Conservation (phyloP, 2,329 filamentous ascomycete genomes). For the Aspergillus calidoustus region DNA sequence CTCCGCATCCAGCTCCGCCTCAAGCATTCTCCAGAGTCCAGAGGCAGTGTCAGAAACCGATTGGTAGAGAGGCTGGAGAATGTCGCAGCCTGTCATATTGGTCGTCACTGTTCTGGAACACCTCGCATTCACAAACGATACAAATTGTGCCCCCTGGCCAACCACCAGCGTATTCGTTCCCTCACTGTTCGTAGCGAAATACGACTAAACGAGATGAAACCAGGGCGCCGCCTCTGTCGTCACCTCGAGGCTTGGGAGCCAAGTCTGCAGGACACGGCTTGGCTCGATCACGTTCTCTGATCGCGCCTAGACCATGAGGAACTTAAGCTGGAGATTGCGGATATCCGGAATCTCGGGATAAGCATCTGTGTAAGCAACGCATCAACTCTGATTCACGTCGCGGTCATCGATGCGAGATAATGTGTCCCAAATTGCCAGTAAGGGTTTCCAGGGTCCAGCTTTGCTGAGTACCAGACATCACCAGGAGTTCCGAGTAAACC, state of each 20-base stretch:
- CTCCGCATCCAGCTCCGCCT: not conserved
- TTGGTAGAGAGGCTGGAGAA: not conserved
- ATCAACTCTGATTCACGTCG: not conserved
- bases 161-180: constrained; percentile 7
- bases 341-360: not conserved
- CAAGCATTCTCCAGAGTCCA: not conserved
- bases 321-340: not conserved
- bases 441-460: not conserved
- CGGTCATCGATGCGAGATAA: not conserved
- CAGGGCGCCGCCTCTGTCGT: not conserved
- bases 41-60: not conserved
- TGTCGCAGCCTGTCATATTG: constrained; percentile 1
- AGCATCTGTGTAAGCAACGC: not conserved
- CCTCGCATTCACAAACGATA: not conserved
- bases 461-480: not conserved
- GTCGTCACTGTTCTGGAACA: not conserved
- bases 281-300: not conserved
- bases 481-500: not conserved
- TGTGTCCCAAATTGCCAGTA: not conserved
- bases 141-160: not conserved
- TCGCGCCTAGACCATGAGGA: not conserved
- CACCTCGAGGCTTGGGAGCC: not conserved
- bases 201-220: not conserved
- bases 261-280: not conserved
- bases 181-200: not conserved